A percentile compares a stretch with the other conserved stretches of the same genome.
Evolutionary conservation across 805 yeast species (phyloP).

Genomic region (Saccharomycopsis schoenii): DNA sequence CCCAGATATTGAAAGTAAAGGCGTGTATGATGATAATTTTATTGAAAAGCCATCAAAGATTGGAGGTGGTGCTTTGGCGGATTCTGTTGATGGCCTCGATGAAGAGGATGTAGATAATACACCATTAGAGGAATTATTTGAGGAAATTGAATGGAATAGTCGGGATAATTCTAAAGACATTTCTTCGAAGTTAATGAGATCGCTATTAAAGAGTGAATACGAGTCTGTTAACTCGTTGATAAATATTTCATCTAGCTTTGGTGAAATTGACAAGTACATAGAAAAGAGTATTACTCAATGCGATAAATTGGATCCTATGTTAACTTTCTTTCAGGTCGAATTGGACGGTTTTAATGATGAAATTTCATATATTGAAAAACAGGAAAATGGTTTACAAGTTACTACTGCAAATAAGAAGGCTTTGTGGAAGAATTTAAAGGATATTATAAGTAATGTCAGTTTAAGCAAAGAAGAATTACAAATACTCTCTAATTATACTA

Average conservation of each 20-base stretch:
- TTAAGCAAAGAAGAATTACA: conserved; percentile 47
- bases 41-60: conserved; percentile 5
- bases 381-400: conserved; percentile 75
- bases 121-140: conserved; percentile 54
- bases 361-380: conserved; percentile 59
- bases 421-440: conserved; percentile 60
- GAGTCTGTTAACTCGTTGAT: conserved; percentile 48
- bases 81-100: not conserved
- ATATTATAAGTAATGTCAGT: conserved; percentile 61
- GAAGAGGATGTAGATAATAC: conserved; percentile 18
- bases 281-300: conserved; percentile 42
- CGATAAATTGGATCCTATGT: conserved; percentile 40
- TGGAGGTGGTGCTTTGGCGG: not conserved
- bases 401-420: conserved; percentile 70
- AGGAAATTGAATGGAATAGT: conserved; percentile 69
- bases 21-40: conserved; percentile 12
- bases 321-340: conserved; percentile 51
- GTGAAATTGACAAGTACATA: conserved; percentile 34
- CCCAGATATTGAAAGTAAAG: conserved; percentile 1
- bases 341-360: conserved; percentile 56
- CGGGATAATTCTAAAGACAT: conserved; percentile 53
- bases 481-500: conserved; percentile 36
- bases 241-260: conserved; percentile 36
- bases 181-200: conserved; percentile 46
- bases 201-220: conserved; percentile 53